Conservation (phyloP, 225 moss, liverwort and hornwort genomes). For the Sphagnum tenellum region DNA sequence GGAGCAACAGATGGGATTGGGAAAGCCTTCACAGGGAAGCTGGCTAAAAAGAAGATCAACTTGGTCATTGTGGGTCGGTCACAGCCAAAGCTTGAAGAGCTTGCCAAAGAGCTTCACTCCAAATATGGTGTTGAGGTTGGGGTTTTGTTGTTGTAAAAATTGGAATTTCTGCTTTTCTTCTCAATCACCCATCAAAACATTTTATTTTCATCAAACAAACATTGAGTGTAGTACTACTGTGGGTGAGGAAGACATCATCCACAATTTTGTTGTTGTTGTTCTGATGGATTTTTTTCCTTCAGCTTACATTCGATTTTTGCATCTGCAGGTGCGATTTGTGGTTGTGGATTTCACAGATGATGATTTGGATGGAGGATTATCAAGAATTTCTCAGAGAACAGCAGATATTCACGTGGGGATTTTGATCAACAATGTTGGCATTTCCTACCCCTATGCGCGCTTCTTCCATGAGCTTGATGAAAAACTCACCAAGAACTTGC, state of each 20-base stretch:
- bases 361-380: constrained; percentile 34
- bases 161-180: not conserved
- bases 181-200: no score
- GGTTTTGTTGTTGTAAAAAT: not conserved
- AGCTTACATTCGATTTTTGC: not conserved
- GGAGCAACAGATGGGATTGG: constrained; percentile 68
- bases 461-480: constrained; percentile 59
- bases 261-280: not conserved
- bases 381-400: constrained; percentile 28
- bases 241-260: not conserved
- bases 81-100: constrained; percentile 40
- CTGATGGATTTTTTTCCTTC: not conserved
- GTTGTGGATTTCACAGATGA: constrained; percentile 59
- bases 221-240: not conserved
- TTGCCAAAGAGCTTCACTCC: constrained; percentile 35
- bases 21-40: constrained; percentile 30
- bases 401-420: constrained; percentile 48
- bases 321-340: constrained; percentile 44
- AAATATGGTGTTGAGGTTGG: constrained; percentile 29
- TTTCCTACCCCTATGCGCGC: constrained; percentile 61
- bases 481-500: constrained; percentile 40
- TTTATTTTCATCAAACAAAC: no score
- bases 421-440: constrained; percentile 54
- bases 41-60: constrained; percentile 49
- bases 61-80: constrained; percentile 62